These are phyloP conservation scores for Phytophthora chlamydospora DNA, from an alignment of 352 stramenopile species.

Conservation along the genomic window DNA sequence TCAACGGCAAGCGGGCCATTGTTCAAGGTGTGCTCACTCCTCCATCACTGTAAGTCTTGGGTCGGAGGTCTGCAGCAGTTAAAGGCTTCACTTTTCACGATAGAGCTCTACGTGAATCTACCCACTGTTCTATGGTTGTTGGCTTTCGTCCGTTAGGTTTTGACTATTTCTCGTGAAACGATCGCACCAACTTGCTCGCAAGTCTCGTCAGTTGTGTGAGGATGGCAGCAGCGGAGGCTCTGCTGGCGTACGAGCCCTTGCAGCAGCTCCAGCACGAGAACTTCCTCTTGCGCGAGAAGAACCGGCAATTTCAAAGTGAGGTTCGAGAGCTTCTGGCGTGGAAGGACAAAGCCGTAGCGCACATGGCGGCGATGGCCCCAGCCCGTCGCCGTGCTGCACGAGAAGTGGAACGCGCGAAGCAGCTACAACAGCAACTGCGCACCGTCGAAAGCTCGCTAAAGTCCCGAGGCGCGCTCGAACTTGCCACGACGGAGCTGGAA, in stretches of 20 bases:
- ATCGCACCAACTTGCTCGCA: not conserved
- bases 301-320: constrained; percentile 50
- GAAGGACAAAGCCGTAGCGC: constrained; percentile 70
- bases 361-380: constrained; percentile 66
- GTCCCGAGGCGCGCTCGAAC: constrained; percentile 53
- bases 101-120: not conserved
- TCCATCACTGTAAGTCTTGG: not conserved
- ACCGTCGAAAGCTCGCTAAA: constrained; percentile 62
- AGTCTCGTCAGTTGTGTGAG: constrained; percentile 12
- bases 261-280: constrained; percentile 69
- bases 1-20: constrained; percentile 6
- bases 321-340: constrained; percentile 60
- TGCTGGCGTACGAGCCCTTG: constrained; percentile 65
- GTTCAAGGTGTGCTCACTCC: constrained; percentile 6
- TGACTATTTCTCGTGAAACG: constrained; percentile 18
- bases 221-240: constrained; percentile 44
- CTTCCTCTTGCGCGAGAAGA: constrained; percentile 68
- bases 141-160: constrained; percentile 9
- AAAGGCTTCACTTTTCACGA: not conserved
- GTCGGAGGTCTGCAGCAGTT: not conserved
- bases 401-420: constrained; percentile 57
- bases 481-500: constrained; percentile 46
- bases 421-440: constrained; percentile 60
- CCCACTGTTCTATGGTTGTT: not conserved
- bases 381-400: constrained; percentile 49